These are phyloP conservation scores for Sphagnurus paluster DNA, from an alignment of 1,284 basidiomycete species.

Conservation along the genomic window DNA sequence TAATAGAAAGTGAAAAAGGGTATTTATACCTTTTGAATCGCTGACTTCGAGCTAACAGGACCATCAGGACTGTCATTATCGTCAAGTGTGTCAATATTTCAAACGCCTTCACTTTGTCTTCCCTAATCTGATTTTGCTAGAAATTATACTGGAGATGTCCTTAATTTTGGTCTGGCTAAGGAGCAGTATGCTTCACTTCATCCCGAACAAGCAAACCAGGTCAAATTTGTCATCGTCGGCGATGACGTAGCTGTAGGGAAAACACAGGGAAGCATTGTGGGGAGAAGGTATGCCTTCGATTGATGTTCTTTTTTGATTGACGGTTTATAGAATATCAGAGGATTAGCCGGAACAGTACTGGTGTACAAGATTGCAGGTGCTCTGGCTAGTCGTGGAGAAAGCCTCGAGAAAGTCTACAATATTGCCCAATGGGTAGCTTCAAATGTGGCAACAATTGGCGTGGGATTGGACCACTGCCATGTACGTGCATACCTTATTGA, in stretches of 20 bases:
- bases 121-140: conserved; percentile 31
- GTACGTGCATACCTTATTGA: conserved; percentile 42
- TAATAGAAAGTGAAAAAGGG: conserved; percentile 80
- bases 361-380: conserved; percentile 94
- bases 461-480: conserved; percentile 92
- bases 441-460: conserved; percentile 80
- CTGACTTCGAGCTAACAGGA: no score
- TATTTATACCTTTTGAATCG: conserved; percentile 32
- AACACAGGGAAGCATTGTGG: conserved; percentile 79
- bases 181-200: conserved; percentile 80
- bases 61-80: conserved; percentile 35
- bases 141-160: conserved; percentile 87
- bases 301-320: neutral
- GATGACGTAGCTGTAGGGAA: conserved; percentile 91
- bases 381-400: conserved; percentile 69
- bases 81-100: no score
- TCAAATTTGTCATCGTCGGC: conserved; percentile 85
- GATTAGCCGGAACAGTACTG: conserved; percentile 86
- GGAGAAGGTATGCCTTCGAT: conserved; percentile 55
- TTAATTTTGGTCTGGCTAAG: conserved; percentile 91
- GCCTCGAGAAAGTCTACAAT: conserved; percentile 73
- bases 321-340: conserved; percentile 41
- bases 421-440: conserved; percentile 70
- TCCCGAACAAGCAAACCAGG: conserved; percentile 62
- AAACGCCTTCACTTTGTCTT: no score